Conservation (phyloP, 495 filamentous ascomycete genomes). For the Podospora comata region DNA sequence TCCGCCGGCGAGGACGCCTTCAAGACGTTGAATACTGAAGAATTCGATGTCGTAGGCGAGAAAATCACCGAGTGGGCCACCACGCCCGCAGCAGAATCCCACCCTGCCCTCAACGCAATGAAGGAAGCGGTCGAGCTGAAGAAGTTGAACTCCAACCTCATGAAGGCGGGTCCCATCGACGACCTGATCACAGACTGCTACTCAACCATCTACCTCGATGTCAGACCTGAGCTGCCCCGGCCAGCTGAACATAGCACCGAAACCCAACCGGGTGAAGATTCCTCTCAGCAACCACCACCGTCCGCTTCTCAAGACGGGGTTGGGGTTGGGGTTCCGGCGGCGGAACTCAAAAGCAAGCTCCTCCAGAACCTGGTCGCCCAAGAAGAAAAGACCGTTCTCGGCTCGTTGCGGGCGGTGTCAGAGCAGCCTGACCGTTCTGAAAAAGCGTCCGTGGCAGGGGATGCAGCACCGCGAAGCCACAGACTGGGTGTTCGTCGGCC, state of each 20-base stretch:
- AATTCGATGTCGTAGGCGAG: conserved; percentile 62
- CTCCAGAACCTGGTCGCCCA: conserved; percentile 52
- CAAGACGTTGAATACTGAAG: conserved; percentile 71
- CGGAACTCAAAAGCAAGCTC: conserved; percentile 39
- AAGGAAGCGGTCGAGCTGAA: conserved; percentile 88
- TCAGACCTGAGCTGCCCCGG: conserved; percentile 41
- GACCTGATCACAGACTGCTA: conserved; percentile 88
- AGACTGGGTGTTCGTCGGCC: conserved; percentile 42
- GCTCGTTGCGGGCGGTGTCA: conserved; percentile 30
- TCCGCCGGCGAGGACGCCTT: conserved; percentile 75
- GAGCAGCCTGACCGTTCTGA: conserved; percentile 36
- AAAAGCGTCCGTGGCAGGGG: conserved; percentile 36
- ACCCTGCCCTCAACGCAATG: conserved; percentile 64
- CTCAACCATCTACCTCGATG: conserved; percentile 65
- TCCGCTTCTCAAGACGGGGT: conserved; percentile 29
- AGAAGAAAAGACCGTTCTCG: conserved; percentile 26
- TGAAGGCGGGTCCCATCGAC: conserved; percentile 81
- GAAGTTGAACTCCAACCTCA: conserved; percentile 77
- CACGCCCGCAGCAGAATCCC: conserved; percentile 33
- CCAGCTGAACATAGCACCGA: not conserved
- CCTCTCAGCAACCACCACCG: conserved; percentile 20
- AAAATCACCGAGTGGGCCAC: conserved; percentile 52
- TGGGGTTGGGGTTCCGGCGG: conserved; percentile 14
- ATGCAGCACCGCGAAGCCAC: conserved; percentile 33
- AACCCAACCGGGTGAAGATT: not conserved